phyloP scores from a whole-genome alignment of 148 eudicot genomes.

The Spergularia marina region DNA sequence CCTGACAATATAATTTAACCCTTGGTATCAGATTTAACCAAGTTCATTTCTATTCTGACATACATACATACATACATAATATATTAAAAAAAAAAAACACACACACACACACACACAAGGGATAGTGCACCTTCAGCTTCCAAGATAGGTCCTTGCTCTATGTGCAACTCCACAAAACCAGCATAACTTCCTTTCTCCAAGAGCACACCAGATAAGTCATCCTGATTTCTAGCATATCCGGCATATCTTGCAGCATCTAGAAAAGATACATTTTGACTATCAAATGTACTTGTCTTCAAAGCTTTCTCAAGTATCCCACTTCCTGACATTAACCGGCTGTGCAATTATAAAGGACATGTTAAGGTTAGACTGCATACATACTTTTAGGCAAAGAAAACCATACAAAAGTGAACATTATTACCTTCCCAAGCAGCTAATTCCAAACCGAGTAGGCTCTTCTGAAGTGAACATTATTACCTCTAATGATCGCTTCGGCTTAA shows the following conservation, averaged over 20 bases:
- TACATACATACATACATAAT: not conserved
- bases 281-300: slow-evolving; percentile 61
- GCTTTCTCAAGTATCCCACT: slow-evolving; percentile 60
- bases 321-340: slow-evolving; percentile 94
- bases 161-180: slow-evolving; percentile 90
- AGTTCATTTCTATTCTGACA: slow-evolving; percentile 1
- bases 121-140: slow-evolving; percentile 73
- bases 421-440: slow-evolving; percentile 98
- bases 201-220: slow-evolving; percentile 57
- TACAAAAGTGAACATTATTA: slow-evolving; percentile 14
- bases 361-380: slow-evolving; percentile 4
- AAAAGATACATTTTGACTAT: slow-evolving; percentile 69
- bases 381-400: not conserved
- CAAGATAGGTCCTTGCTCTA: slow-evolving; percentile 94
- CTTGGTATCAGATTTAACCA: not conserved
- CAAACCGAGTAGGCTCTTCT: slow-evolving; percentile 97
- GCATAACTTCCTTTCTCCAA: slow-evolving; percentile 57
- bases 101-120: too few species aligned
- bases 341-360: slow-evolving; percentile 19
- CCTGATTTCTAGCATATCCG: slow-evolving; percentile 55
- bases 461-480: slow-evolving; percentile 99
- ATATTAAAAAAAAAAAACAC: too few species aligned
- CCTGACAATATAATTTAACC: slow-evolving; percentile 33
- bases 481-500: slow-evolving; percentile 82
- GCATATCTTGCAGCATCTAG: slow-evolving; percentile 79